Evolutionary conservation across 2,329 filamentous ascomycete genomes (phyloP).

Genomic region (Penicillium frequentans): DNA sequence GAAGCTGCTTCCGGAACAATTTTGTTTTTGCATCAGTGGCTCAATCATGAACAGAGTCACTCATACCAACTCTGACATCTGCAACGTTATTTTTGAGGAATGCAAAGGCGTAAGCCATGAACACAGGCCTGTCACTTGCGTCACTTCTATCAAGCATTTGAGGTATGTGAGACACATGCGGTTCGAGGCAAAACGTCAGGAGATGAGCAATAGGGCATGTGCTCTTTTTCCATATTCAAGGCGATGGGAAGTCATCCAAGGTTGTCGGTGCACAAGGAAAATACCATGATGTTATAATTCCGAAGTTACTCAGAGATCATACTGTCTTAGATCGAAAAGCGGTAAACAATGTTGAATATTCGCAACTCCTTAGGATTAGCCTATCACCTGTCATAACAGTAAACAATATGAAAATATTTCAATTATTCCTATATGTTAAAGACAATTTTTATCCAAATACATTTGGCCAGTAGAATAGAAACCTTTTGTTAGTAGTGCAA

Average conservation of each 20-base stretch:
- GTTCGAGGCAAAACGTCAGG: background rate
- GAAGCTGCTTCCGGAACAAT: background rate
- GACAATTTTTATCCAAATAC: too few species aligned
- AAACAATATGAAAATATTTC: too few species aligned
- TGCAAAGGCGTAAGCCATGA: constrained; percentile 1
- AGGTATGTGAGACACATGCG: too few species aligned
- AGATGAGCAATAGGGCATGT: background rate
- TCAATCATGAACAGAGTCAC: background rate
- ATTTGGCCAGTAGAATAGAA: too few species aligned
- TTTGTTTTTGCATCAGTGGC: background rate
- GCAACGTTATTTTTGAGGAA: constrained; percentile 4
- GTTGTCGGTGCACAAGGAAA: background rate
- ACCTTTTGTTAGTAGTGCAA: background rate
- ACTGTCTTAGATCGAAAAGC: background rate
- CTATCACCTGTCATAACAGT: too few species aligned
- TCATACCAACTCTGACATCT: background rate
- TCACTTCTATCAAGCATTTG: background rate
- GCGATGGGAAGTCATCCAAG: background rate
- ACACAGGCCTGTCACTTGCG: background rate
- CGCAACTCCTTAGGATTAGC: too few species aligned
- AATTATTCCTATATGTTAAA: too few species aligned
- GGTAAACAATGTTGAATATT: too few species aligned
- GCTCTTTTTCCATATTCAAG: background rate
- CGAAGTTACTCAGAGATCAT: background rate
- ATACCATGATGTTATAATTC: background rate